Evolutionary conservation across 345 rosid species (phyloP).

Genomic region (Rhizophora apiculata): DNA sequence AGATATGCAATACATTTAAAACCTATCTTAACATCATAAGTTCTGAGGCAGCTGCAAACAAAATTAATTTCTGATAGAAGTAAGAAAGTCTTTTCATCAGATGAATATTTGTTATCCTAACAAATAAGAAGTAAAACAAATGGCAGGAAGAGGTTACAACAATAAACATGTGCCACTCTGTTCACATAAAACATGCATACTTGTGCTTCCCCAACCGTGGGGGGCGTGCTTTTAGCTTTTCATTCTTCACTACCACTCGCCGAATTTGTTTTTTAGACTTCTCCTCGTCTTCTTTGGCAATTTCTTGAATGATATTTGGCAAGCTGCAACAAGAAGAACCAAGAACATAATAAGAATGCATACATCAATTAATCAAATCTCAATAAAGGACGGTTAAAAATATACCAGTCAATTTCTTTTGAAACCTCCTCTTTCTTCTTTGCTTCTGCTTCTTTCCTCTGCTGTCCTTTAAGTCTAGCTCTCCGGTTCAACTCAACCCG

Average conservation of each 20-base stretch:
- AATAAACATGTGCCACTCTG: not conserved
- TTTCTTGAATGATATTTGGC: conserved; percentile 68
- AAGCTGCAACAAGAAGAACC: conserved; percentile 39
- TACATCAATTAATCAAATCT: not conserved
- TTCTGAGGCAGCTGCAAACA: no score
- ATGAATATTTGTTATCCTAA: not conserved
- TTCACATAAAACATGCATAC: conserved; percentile 34
- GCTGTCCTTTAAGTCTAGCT: conserved; percentile 53
- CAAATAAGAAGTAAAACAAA: not conserved
- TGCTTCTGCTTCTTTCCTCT: conserved; percentile 49
- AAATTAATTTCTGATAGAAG: no score
- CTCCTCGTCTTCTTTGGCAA: conserved; percentile 76
- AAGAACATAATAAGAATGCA: conserved; percentile 12
- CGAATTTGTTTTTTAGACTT: conserved; percentile 58
- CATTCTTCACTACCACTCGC: conserved; percentile 58
- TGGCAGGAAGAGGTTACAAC: not conserved
- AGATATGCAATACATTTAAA: not conserved
- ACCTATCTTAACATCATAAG: no score
- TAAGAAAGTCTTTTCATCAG: no score
- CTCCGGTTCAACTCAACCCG: conserved; percentile 72
- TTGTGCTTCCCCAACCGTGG: conserved; percentile 95
- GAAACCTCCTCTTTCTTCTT: conserved; percentile 47
- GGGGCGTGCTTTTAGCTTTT: conserved; percentile 67
- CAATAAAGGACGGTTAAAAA: not conserved
- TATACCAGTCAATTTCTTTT: conserved; percentile 69